Evolutionary conservation across 1,284 basidiomycete species (phyloP).

Genomic region (Laetiporus sulphureus): DNA sequence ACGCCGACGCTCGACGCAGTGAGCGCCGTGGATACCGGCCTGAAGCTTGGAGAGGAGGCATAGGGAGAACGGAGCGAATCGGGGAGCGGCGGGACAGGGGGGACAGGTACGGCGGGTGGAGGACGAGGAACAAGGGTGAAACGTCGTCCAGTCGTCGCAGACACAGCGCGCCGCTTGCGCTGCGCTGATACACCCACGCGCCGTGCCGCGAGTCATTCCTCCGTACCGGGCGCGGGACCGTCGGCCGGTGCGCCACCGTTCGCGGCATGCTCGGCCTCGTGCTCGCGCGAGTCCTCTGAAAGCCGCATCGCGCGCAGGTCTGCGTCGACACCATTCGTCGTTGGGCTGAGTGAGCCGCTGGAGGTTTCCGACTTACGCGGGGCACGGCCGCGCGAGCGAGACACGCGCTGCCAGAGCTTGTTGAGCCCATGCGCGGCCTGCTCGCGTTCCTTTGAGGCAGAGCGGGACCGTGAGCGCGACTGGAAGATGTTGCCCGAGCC

Average conservation of each 20-base stretch:
- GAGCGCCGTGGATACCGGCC: constrained; percentile 1
- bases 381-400: constrained; percentile 8
- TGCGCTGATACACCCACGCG: constrained; percentile 16
- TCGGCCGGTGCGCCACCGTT: constrained; percentile 6
- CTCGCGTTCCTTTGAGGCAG: constrained; percentile 15
- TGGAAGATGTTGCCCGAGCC: constrained; percentile 65
- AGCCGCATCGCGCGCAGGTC: constrained; percentile 7
- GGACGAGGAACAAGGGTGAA: constrained; percentile 9
- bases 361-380: constrained; percentile 4
- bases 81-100: not conserved
- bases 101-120: constrained; percentile 1
- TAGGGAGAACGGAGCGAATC: constrained; percentile 6
- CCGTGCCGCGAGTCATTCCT: constrained; percentile 24
- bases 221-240: not conserved
- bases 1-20: constrained; percentile 5
- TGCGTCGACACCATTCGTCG: constrained; percentile 1
- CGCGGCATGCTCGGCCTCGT: not conserved
- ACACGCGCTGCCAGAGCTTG: constrained; percentile 15
- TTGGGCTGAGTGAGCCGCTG: constrained; percentile 13
- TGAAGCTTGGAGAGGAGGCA: constrained; percentile 11
- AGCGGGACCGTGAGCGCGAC: constrained; percentile 29
- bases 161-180: constrained; percentile 12
- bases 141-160: constrained; percentile 10
- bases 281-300: not conserved
- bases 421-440: constrained; percentile 6